Base-by-base conservation (phyloP, 2,329 filamentous ascomycete species). In the Talaromyces pinophilus region DNA sequence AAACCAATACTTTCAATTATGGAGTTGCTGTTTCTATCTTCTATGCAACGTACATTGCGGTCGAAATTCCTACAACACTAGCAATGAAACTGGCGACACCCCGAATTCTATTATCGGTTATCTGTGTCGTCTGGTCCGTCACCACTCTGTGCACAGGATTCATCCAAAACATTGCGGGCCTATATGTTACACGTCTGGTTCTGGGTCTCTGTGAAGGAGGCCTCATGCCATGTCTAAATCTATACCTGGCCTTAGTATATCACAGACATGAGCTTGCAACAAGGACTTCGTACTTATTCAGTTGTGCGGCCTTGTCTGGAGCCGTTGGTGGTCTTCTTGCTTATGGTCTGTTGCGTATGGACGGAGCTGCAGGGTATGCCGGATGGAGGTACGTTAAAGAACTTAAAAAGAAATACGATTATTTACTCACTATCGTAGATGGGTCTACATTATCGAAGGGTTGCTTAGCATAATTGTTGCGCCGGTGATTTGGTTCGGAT, bases 311-410 rank as follows among this genome's bases (percentile, higher is more conserved):
- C 0, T 79, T 87, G 1, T 86, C 87, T 1, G 86, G 87, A 52
- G 86, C 87, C 0, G 88, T 89, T 68, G 86, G 87, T 61, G 86
- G 87, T 33, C 79, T 89, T 10, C 78, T 89, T n/a, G 87, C 87
- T 2, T 83, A 83, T 40, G 87, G 82, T 19, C 84, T 89, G 62
- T 82, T 85, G 40, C 83, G 87, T 73, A 87, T 89, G 83, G 72
- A 81, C 1, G 84, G 84, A 2, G 55, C 76, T 25, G 68, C 73
- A n/a, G 83, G 86, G 11, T 94, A 93, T 75, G 77, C 59, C 64
- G 81, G 80, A 60, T 83, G 82, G 82, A 55, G 52, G 52, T 55
- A 55, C 52, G 52, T 55, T 15, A 30, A 28, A 33, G 22, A 19
- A 55, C 15, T n/a, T 15, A 5, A 19, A 4, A 30, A 15, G 33